Percentiles rank a stretch among this genome's conserved stretches.
Evolutionary conservation across 2,329 filamentous ascomycete genomes (phyloP).

Genomic region (Fusarium abutilonis): DNA sequence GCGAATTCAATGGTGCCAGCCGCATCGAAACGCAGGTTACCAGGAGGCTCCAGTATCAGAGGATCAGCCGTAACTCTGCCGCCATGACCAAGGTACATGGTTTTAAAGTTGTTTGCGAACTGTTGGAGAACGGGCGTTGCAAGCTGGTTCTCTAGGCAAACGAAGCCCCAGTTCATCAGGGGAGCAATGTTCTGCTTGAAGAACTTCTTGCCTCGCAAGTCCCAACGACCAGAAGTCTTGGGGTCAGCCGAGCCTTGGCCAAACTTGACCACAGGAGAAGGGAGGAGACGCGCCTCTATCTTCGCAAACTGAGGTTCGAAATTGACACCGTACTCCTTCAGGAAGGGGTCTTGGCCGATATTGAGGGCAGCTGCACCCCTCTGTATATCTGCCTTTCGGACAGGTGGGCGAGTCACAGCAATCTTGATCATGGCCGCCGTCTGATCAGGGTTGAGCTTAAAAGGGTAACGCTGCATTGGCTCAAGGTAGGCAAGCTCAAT

Average conservation of each 20-base stretch:
- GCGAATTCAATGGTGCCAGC: constrained; percentile 61
- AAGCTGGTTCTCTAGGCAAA: constrained; percentile 68
- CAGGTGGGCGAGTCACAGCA: constrained; percentile 78
- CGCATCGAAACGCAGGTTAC: constrained; percentile 51
- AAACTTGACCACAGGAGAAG: constrained; percentile 77
- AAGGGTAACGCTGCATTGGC: constrained; percentile 68
- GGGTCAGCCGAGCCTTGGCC: constrained; percentile 67
- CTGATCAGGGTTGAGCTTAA: constrained; percentile 69
- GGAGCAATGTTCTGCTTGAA: constrained; percentile 68
- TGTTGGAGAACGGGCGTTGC: constrained; percentile 48
- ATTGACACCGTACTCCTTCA: constrained; percentile 77
- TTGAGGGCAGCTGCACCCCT: constrained; percentile 66
- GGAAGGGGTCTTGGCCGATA: constrained; percentile 75
- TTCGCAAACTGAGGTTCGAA: constrained; percentile 72
- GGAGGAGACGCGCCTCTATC: constrained; percentile 76
- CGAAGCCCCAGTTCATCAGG: constrained; percentile 79
- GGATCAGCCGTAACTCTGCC: constrained; percentile 54
- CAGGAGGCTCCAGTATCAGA: constrained; percentile 49
- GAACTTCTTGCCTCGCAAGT: constrained; percentile 83
- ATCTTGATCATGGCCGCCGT: constrained; percentile 93
- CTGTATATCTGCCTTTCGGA: constrained; percentile 74
- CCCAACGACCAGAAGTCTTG: constrained; percentile 80
- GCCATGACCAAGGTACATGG: constrained; percentile 61
- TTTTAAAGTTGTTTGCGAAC: constrained; percentile 56
- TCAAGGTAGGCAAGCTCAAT: constrained; percentile 67